Evolutionary conservation across 495 filamentous ascomycete species (phyloP).

Genomic region (Schizothecium vesticola): DNA sequence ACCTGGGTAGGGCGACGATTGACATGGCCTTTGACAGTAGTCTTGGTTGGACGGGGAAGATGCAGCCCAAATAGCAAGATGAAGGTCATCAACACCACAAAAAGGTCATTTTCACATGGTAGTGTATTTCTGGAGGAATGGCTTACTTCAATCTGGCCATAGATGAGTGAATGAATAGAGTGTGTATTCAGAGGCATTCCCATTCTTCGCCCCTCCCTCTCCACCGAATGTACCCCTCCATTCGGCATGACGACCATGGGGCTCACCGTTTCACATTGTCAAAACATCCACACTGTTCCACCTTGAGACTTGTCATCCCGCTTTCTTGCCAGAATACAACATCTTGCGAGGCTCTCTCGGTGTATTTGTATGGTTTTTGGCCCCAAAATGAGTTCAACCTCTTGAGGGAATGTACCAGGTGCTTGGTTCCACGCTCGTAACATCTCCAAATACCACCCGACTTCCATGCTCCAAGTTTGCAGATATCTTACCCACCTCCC

Average conservation of each 20-base stretch:
- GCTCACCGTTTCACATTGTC: conserved; percentile 18
- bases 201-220: background rate
- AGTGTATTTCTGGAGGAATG: too few species aligned
- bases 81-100: background rate
- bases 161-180: background rate
- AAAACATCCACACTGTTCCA: background rate
- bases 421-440: too few species aligned
- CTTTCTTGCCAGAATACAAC: background rate
- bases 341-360: background rate
- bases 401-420: too few species aligned
- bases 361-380: too few species aligned
- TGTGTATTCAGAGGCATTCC: background rate
- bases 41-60: background rate
- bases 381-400: too few species aligned
- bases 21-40: background rate
- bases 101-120: background rate
- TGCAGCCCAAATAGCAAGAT: background rate
- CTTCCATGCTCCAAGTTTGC: background rate
- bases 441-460: background rate
- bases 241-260: conserved; percentile 19
- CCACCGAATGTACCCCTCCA: conserved; percentile 11
- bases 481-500: background rate
- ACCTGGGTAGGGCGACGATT: background rate
- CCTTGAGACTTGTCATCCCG: background rate
- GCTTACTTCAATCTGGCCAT: too few species aligned